Evolutionary conservation across 2,329 filamentous ascomycete genomes (phyloP).

Genomic region (Trichoderma sp.): DNA sequence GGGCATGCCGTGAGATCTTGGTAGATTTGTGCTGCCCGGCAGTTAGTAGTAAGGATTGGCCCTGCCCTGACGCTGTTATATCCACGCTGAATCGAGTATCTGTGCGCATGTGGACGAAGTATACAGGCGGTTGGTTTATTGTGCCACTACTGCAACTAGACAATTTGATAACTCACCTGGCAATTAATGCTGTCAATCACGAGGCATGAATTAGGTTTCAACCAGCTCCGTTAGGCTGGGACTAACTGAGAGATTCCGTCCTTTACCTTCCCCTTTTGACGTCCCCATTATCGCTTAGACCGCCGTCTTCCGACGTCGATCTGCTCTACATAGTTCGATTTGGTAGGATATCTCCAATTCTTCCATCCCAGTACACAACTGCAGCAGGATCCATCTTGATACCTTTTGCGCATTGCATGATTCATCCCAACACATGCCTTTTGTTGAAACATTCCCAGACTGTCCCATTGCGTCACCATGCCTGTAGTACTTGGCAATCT

Average conservation of each 20-base stretch:
- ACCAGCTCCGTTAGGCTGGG: background rate
- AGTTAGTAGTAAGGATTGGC: background rate
- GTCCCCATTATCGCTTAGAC: background rate
- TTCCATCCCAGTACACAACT: background rate
- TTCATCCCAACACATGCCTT: background rate
- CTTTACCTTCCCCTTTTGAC: background rate
- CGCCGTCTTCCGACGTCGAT: background rate
- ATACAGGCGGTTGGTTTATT: background rate
- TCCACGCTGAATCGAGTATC: background rate
- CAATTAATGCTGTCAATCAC: background rate
- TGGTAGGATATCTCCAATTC: too few species aligned
- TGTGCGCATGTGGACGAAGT: background rate
- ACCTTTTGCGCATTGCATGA: background rate
- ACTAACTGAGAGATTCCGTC: background rate
- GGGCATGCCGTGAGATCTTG: background rate
- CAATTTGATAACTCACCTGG: background rate
- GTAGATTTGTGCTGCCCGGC: background rate
- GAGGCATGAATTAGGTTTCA: background rate
- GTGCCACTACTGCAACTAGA: background rate
- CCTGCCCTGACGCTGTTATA: background rate
- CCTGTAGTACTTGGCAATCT: background rate
- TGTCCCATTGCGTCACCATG: slow-evolving; percentile 3
- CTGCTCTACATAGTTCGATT: background rate
- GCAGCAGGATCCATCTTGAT: background rate
- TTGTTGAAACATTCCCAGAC: background rate